Base-by-base conservation (phyloP, 164 flowering plant genomes). In the Taxillus chinensis region DNA sequence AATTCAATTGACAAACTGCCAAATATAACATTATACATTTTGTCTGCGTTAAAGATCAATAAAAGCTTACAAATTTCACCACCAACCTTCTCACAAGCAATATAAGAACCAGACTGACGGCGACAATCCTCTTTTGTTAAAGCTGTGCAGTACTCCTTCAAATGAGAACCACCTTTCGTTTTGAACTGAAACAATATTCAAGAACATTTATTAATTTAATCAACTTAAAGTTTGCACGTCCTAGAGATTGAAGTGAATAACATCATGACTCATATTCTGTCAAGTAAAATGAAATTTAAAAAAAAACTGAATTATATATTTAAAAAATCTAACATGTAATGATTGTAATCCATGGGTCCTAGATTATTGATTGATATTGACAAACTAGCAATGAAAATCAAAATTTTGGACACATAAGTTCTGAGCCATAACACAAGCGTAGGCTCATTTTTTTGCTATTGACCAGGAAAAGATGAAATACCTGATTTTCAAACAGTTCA, bases 41-140 rank as follows among this genome's bases (percentile, higher is more conserved):
- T 17, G 13, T 39, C 39, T 12, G 14, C 8, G 40, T 14, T 45
- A 43, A 59, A 3, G 10, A 59, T 8, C 52, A 40, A 59, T 14
- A 56, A 13, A 6, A 40, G 58, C 39, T 11, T 37, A 17, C 12
- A 38, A 39, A 38, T 50, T 14, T 39, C 9, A 40, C 48, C 17
- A 71, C 77, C 61, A 14, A 93, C 98, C 99, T 90, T 90, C 59
- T 86, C 95, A 71, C 99, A 93, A 49, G 99, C 96, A 55, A 81
- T 72, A 67, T 70, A 86, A 52, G 90, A 86, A 70, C 85, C 78
- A 75, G 83, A 63, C 63, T 86, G 90, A 41, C 85, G 91, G 45
- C 99, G 68, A 65, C 99, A 93, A 71, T 93, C 99, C 75, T 93
- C 99, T 76, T 93, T 93, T 8, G 99, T 93, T 37, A 93, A 79